A percentile compares a stretch with the other conserved stretches of the same genome.
Evolutionary conservation across 768 basidiomycete genomes (phyloP).

Genomic region (Hypholoma sublateritium): DNA sequence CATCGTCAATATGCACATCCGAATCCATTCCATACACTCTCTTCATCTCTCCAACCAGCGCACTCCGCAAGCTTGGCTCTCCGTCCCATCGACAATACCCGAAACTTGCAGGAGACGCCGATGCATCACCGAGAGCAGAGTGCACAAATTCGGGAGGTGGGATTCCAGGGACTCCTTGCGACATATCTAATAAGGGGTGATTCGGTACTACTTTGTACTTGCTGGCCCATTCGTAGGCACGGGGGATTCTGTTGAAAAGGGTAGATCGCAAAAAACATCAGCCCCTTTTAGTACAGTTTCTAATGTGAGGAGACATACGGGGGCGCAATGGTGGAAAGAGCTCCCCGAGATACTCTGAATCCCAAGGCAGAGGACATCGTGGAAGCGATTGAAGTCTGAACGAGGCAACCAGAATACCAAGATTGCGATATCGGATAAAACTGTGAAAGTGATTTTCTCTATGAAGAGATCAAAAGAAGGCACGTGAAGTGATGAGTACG

Average conservation of each 20-base stretch:
- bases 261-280: neutral
- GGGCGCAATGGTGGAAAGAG: constrained; percentile 43
- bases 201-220: constrained; percentile 38
- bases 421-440: constrained; percentile 8
- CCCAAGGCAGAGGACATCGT: constrained; percentile 18
- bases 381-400: neutral
- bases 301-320: constrained; percentile 33
- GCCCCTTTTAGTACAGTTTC: neutral
- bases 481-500: constrained; percentile 55
- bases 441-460: constrained; percentile 32
- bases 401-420: neutral
- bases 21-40: constrained; percentile 48
- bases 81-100: constrained; percentile 65
- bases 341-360: constrained; percentile 40
- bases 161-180: constrained; percentile 72
- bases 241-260: constrained; percentile 45
- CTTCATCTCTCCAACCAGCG: constrained; percentile 62
- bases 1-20: constrained; percentile 53
- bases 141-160: constrained; percentile 58
- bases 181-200: constrained; percentile 64
- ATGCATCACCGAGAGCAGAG: constrained; percentile 43
- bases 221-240: constrained; percentile 56
- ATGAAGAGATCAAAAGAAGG: constrained; percentile 56
- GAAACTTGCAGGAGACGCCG: constrained; percentile 42
- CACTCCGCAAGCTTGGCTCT: constrained; percentile 48